These are phyloP conservation scores for Ogataea nonfermentans DNA, from an alignment of 805 yeast species.

Conservation along the genomic window DNA sequence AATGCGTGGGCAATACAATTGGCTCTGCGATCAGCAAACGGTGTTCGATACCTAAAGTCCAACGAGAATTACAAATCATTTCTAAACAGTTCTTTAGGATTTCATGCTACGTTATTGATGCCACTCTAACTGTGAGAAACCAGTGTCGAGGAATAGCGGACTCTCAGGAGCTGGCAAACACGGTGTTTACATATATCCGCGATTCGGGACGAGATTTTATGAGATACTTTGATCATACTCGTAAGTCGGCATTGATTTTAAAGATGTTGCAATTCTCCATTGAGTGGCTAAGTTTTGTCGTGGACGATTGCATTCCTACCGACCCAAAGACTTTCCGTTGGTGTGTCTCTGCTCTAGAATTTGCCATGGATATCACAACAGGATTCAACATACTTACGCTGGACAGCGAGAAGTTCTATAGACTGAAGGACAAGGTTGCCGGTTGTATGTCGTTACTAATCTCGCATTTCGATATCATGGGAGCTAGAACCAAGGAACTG, in stretches of 20 bases:
- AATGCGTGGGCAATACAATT: conserved; percentile 53
- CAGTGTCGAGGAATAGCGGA: conserved; percentile 58
- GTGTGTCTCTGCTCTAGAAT: conserved; percentile 95
- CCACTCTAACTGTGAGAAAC: conserved; percentile 49
- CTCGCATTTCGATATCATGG: conserved; percentile 97
- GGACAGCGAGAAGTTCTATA: conserved; percentile 70
- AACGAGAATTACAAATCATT: conserved; percentile 65
- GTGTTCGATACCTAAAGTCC: conserved; percentile 70
- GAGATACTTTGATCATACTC: conserved; percentile 57
- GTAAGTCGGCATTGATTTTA: conserved; percentile 67
- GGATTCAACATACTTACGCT: conserved; percentile 86
- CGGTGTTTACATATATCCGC: conserved; percentile 70
- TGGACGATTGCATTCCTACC: conserved; percentile 92
- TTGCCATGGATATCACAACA: conserved; percentile 90
- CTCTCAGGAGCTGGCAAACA: conserved; percentile 74
- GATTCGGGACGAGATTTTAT: conserved; percentile 78
- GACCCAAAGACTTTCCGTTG: conserved; percentile 90
- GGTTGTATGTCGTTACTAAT: conserved; percentile 91
- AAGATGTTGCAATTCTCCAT: conserved; percentile 72
- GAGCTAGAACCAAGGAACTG: conserved; percentile 83
- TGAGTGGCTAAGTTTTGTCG: conserved; percentile 89
- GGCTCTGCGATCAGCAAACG: conserved; percentile 56
- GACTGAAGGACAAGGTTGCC: conserved; percentile 78
- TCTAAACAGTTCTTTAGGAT: conserved; percentile 67
- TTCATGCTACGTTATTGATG: conserved; percentile 61